phyloP scores from a whole-genome alignment of 352 stramenopile species.

The Aphanomyces astaci region DNA sequence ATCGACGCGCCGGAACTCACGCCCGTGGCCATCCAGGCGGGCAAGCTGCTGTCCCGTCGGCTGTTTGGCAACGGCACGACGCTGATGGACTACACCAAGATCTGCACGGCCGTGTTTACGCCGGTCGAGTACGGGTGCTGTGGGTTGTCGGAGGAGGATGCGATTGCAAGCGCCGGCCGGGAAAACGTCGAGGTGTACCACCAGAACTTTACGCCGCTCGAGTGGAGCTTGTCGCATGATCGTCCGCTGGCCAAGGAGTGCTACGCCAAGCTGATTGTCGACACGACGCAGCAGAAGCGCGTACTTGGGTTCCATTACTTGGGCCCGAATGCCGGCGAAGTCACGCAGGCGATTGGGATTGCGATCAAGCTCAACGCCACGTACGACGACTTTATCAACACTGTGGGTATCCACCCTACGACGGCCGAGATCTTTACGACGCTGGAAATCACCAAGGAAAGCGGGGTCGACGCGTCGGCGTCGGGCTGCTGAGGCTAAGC shows the following conservation, averaged over 20 bases:
- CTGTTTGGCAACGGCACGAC: constrained; percentile 77
- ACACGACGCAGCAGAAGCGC: constrained; percentile 77
- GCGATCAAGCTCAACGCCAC: constrained; percentile 93
- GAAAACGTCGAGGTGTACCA: constrained; percentile 94
- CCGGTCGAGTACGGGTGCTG: constrained; percentile 97
- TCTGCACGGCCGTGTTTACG: constrained; percentile 92
- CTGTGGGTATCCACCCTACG: constrained; percentile 96
- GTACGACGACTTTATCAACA: constrained; percentile 88
- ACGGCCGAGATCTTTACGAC: constrained; percentile 93
- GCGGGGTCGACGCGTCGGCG: constrained; percentile 85
- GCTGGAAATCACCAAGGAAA: constrained; percentile 92
- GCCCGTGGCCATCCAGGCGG: constrained; percentile 95
- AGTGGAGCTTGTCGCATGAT: constrained; percentile 85
- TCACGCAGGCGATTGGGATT: constrained; percentile 90
- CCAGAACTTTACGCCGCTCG: constrained; percentile 92
- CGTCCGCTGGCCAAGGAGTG: constrained; percentile 62
- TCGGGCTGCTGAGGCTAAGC: constrained; percentile 96
- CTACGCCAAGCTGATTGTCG: constrained; percentile 94
- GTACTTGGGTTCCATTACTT: constrained; percentile 98
- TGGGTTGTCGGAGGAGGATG: constrained; percentile 94
- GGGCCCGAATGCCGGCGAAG: constrained; percentile 96
- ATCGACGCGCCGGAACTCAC: constrained; percentile 96
- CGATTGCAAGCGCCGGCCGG: constrained; percentile 79
- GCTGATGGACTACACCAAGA: constrained; percentile 92
- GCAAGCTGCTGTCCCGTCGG: constrained; percentile 83